These are phyloP conservation scores for Benincasa hispida DNA, from an alignment of 306 rosid species.

Conservation along the genomic window DNA sequence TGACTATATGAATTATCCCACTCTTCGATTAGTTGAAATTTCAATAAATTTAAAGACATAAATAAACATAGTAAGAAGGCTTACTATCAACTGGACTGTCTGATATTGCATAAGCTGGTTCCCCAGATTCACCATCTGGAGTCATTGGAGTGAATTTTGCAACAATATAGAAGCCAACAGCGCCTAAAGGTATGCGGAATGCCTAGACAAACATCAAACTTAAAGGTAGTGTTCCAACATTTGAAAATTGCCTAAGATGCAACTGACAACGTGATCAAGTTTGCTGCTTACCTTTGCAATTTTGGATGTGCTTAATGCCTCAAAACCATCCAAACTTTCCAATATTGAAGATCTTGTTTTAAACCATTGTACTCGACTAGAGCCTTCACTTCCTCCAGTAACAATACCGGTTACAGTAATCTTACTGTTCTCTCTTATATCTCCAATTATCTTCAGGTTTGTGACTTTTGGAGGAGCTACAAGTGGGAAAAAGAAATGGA, in stretches of 20 bases:
- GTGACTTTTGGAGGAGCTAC: conserved; percentile 91
- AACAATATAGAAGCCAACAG: conserved; percentile 81
- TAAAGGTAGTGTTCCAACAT: background rate
- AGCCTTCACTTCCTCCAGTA: conserved; percentile 89
- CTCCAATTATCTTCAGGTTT: conserved; percentile 64
- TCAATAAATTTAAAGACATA: background rate
- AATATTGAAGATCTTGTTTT: conserved; percentile 53
- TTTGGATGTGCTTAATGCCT: conserved; percentile 73
- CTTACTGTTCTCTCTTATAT: conserved; percentile 74
- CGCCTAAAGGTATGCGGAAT: conserved; percentile 89
- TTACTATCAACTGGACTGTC: conserved; percentile 78
- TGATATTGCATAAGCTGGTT: conserved; percentile 62
- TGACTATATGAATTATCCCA: background rate
- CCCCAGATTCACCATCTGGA: conserved; percentile 80
- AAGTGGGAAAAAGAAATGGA: conserved; percentile 15
- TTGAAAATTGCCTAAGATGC: background rate
- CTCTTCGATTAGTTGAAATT: background rate
- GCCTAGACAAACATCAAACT: conserved; percentile 38
- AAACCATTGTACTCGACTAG: conserved; percentile 97
- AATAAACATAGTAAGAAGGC: conserved; percentile 7
- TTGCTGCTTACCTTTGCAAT: conserved; percentile 47
- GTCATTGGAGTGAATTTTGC: conserved; percentile 83
- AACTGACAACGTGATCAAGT: background rate
- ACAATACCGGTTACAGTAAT: conserved; percentile 68
- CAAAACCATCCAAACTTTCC: conserved; percentile 60